Percentiles rank a stretch among this genome's conserved stretches.
Conservation (phyloP, 1,139 yeast genomes). For the Suhomyces anneliseae region DNA sequence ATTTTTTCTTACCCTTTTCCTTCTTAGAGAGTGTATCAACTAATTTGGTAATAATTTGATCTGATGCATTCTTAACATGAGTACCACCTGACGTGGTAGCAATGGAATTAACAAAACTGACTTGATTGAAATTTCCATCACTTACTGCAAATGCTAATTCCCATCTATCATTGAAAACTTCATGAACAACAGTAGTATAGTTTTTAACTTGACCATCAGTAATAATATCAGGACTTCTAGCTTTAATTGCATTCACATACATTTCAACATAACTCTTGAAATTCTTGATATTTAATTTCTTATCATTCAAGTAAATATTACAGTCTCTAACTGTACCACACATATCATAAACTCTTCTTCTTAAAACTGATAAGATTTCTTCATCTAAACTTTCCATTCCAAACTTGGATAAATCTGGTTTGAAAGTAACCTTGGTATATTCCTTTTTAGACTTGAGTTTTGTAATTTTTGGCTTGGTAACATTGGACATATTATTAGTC, state of each 20-base stretch:
- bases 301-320: constrained; percentile 76
- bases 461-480: constrained; percentile 74
- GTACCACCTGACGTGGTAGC: constrained; percentile 98
- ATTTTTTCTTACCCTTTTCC: constrained; percentile 69
- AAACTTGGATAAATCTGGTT: constrained; percentile 84
- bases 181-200: constrained; percentile 68
- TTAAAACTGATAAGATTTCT: constrained; percentile 78
- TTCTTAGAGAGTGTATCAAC: constrained; percentile 66
- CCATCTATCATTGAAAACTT: constrained; percentile 75
- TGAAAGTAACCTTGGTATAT: constrained; percentile 84
- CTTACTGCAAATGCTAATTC: constrained; percentile 95
- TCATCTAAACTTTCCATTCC: constrained; percentile 81
- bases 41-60: constrained; percentile 73
- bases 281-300: constrained; percentile 62
- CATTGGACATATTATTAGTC: constrained; percentile 81
- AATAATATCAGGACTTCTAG: constrained; percentile 31
- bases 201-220: constrained; percentile 33
- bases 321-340: constrained; percentile 94
- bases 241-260: constrained; percentile 71
- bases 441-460: constrained; percentile 62
- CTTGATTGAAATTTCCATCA: constrained; percentile 88
- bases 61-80: constrained; percentile 84
- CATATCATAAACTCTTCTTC: constrained; percentile 92
- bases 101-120: constrained; percentile 94
- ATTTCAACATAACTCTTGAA: constrained; percentile 89